Conservation (phyloP, 208 protist species). For the Trypanosoma theileri region DNA sequence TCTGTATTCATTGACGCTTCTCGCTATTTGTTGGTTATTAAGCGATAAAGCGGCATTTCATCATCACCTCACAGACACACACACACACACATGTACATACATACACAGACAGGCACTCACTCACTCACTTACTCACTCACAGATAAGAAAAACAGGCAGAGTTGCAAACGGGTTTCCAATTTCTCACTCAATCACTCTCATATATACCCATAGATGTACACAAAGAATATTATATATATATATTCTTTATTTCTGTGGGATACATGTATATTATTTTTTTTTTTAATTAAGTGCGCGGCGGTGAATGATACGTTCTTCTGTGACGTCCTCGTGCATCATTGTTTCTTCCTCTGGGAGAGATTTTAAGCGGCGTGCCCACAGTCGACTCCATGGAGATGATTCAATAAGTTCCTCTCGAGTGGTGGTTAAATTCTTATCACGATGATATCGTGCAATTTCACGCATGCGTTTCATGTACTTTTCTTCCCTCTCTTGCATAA, state of each 20-base stretch:
- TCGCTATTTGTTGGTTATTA: too few relatives aligned
- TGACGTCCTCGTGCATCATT: constrained; percentile 68
- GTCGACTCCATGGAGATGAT: constrained; percentile 64
- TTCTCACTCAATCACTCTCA: too few relatives aligned
- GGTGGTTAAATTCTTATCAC: constrained; percentile 46
- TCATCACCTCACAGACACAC: too few relatives aligned
- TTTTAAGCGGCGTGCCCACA: constrained; percentile 70
- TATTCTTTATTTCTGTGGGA: too few relatives aligned
- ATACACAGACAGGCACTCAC: too few relatives aligned
- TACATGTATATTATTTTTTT: background rate
- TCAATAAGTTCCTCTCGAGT: constrained; percentile 61
- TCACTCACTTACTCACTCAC: too few relatives aligned
- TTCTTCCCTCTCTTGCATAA: constrained; percentile 65
- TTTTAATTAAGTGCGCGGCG: constrained; percentile 26
- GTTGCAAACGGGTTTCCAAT: too few relatives aligned
- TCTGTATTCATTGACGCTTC: background rate
- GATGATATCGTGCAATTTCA: constrained; percentile 51
- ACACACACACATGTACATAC: too few relatives aligned
- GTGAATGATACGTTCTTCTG: constrained; percentile 68
- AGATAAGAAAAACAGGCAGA: too few relatives aligned
- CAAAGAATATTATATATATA: too few relatives aligned
- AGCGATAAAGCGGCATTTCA: too few relatives aligned
- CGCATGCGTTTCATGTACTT: constrained; percentile 79
- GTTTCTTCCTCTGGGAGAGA: constrained; percentile 64
- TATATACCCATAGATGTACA: too few relatives aligned